Conservation (phyloP, 108 stramenopile species). For the Pseudonitzschia delicatissima region DNA sequence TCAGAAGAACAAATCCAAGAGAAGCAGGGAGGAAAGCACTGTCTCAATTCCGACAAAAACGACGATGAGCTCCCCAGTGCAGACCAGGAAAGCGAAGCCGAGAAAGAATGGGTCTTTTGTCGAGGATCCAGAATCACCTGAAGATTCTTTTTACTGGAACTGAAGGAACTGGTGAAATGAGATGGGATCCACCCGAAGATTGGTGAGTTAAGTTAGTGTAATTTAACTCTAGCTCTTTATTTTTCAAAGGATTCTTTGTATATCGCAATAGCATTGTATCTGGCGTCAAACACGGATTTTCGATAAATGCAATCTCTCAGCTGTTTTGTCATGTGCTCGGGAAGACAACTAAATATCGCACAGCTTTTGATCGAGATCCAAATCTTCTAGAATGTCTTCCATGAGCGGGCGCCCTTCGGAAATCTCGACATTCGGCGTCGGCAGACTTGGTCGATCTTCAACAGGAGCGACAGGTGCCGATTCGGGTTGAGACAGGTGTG, state of each 20-base stretch:
- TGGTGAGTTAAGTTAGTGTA: neutral
- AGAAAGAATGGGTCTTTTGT: slow-evolving; percentile 6
- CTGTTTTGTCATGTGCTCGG: neutral
- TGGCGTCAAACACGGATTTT: neutral
- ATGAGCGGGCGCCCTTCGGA: neutral
- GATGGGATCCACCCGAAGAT: slow-evolving; percentile 9
- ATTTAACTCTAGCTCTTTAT: neutral
- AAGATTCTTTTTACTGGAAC: slow-evolving; percentile 18
- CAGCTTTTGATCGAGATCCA: neutral
- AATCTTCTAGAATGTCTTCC: slow-evolving; percentile 1
- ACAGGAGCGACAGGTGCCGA: neutral
- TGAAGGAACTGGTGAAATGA: slow-evolving; percentile 12
- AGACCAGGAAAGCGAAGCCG: neutral
- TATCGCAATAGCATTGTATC: neutral
- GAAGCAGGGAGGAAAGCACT: neutral
- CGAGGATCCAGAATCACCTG: slow-evolving; percentile 3
- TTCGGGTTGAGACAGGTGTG: neutral
- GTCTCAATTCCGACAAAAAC: neutral
- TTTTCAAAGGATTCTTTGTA: slow-evolving; percentile 16
- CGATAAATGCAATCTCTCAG: slow-evolving; percentile 1
- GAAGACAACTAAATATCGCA: slow-evolving; percentile 13
- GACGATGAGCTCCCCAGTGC: neutral
- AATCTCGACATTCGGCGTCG: neutral
- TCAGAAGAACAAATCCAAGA: neutral
- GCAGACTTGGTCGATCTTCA: neutral